Percentiles rank a stretch among this genome's conserved stretches.
Conservation (phyloP, 129 eudicot species). For the Pulicaria dysenterica region DNA sequence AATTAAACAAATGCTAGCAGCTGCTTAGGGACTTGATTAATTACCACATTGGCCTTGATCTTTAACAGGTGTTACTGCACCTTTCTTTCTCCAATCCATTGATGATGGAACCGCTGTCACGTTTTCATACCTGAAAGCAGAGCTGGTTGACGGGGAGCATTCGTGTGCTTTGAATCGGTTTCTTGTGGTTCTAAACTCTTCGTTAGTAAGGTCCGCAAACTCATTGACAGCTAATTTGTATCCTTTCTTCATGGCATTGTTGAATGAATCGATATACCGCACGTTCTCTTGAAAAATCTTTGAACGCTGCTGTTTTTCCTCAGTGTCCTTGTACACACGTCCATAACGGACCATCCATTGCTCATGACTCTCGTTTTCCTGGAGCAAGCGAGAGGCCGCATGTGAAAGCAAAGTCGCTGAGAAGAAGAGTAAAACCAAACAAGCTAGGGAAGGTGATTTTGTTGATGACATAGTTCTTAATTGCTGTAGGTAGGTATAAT, state of each 20-base stretch:
- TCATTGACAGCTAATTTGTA: slow-evolving; percentile 34
- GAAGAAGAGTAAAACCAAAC: slow-evolving; percentile 17
- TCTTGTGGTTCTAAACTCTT: slow-evolving; percentile 30
- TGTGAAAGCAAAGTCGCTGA: slow-evolving; percentile 21
- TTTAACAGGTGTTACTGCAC: slow-evolving; percentile 45
- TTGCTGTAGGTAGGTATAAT: too few species aligned
- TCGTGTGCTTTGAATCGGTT: slow-evolving; percentile 36
- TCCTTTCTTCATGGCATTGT: slow-evolving; percentile 19
- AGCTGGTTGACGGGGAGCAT: slow-evolving; percentile 26
- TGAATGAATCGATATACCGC: slow-evolving; percentile 31
- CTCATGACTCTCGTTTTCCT: slow-evolving; percentile 25
- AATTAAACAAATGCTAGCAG: too few species aligned
- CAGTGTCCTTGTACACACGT: slow-evolving; percentile 32
- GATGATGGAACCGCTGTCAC: slow-evolving; percentile 26
- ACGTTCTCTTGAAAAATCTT: slow-evolving; percentile 28
- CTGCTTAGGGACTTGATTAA: too few species aligned
- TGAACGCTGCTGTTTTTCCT: slow-evolving; percentile 23
- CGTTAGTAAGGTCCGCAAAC: slow-evolving; percentile 39
- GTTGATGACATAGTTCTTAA: too few species aligned
- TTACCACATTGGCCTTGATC: slow-evolving; percentile 41
- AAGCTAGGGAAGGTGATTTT: too few species aligned
- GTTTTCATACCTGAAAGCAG: slow-evolving; percentile 26
- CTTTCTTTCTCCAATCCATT: slow-evolving; percentile 47
- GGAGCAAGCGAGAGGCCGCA: slow-evolving; percentile 24
- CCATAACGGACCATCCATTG: slow-evolving; percentile 41